Evolutionary conservation across 2,329 filamentous ascomycete genomes (phyloP), one percentile per base, ranked within the genome.

Genomic region (Cytospora schulzeri): DNA sequence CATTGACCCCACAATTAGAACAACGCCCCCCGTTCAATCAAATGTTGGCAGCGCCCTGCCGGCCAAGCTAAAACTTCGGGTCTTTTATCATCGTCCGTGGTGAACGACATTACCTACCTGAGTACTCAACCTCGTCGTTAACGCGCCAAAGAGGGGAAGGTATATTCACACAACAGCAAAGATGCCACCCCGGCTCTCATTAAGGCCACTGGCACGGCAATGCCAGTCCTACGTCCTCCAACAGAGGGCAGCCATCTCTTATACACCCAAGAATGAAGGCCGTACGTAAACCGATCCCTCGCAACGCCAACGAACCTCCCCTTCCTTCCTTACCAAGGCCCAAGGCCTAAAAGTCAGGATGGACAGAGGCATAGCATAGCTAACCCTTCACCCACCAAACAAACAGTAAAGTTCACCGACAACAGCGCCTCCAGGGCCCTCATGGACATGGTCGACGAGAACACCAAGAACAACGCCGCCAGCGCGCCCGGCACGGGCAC

Each of bases 391-490:
- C 15, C 24, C 60, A 31, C 17, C 26, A 12, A 26, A 17, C 38
- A 41, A 48, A 26, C 41, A 66, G 65, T 66, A 19, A 60, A 64
- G 15, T 29, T 45, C 57, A 54, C 33, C 38, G 41, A 54, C 48
- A 24, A 28, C 26, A 52, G 8, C 54, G 54, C 62, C 38, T 24
- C 62, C 22, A 53, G 48, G 54, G n/a, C 55, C n/a, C 62, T 66
- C 38, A 45, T 64, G 19, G 58, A 61, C 8, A 58, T 66, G 26
- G 65, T 65, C 29, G 65, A 66, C 2, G 57, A 55, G 22, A 41
- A 48, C 29, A 55, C 28, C 35, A 71, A 69, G 53, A 69, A 72
- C 50, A 70, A 70, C 68, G 73, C 68, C 62, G 35, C 57, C 53
- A 69, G 15, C 35, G 31, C 38, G 38, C 38, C 38, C 17, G 38